Percentiles rank a stretch among this genome's conserved stretches.
phyloP scores from a whole-genome alignment of 345 rosid species.

The Sisymbrium irio region DNA sequence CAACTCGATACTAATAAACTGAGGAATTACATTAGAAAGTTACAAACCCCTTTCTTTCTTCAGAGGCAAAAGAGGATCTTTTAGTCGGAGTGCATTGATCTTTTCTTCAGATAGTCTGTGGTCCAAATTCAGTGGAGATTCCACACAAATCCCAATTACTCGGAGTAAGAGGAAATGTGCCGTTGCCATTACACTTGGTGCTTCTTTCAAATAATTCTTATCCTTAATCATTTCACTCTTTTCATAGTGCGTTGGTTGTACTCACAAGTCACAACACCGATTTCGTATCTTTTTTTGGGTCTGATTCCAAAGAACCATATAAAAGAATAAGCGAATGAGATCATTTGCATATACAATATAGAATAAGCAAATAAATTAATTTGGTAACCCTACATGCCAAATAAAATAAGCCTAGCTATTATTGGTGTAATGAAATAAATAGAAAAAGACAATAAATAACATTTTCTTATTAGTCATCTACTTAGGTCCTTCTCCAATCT shows the following conservation, averaged over 20 bases:
- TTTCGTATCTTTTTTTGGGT: background rate
- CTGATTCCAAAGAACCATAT: background rate
- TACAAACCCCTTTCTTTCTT: background rate
- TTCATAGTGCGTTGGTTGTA: constrained; percentile 16
- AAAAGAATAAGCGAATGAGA: background rate
- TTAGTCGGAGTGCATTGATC: background rate
- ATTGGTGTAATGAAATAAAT: background rate
- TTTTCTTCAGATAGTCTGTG: background rate
- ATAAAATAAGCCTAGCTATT: background rate
- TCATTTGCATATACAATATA: background rate
- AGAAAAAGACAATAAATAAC: background rate
- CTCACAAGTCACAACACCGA: background rate
- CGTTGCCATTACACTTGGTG: background rate
- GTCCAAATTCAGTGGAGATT: constrained; percentile 18
- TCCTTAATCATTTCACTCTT: constrained; percentile 10
- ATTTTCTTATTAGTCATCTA: background rate
- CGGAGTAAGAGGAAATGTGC: background rate
- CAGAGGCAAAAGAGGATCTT: background rate
- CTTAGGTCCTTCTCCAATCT: background rate
- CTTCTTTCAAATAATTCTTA: background rate
- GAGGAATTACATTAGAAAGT: background rate
- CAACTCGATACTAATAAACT: background rate
- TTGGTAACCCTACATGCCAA: background rate
- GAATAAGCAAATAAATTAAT: no score
- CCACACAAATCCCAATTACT: background rate